These are phyloP conservation scores for Leptographium radiaticola DNA, from an alignment of 2,329 filamentous ascomycete species.

Conservation along the genomic window DNA sequence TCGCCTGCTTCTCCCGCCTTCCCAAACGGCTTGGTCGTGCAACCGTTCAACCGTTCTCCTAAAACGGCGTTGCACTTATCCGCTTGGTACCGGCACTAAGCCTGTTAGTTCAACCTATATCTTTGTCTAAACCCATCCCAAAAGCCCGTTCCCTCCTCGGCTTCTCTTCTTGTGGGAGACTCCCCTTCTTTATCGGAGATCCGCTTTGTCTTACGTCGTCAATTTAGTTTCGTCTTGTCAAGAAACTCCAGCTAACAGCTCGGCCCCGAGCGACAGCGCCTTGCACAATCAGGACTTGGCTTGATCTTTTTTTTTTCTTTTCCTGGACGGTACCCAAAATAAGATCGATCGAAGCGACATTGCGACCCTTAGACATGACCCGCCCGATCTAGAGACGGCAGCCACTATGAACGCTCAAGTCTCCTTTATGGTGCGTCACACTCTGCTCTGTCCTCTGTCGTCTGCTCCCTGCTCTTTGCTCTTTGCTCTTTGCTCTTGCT, in stretches of 20 bases:
- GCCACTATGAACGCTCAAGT: slow-evolving; percentile 42
- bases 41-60: neutral
- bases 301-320: no score
- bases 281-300: neutral
- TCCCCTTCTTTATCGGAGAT: neutral
- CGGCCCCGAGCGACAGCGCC: neutral
- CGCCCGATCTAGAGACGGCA: no score
- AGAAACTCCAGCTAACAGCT: neutral
- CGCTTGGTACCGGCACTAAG: neutral
- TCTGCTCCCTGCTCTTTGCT: neutral
- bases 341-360: no score
- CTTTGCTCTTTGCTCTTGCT: neutral
- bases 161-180: neutral
- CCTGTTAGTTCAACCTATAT: neutral
- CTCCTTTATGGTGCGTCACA: slow-evolving; percentile 39
- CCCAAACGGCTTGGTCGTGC: neutral
- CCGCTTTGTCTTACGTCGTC: slow-evolving; percentile 2
- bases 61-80: neutral
- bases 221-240: slow-evolving; percentile 2
- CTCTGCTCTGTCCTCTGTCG: neutral
- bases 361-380: no score
- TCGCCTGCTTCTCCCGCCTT: no score
- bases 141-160: neutral
- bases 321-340: no score
- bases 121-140: neutral